phyloP scores from a whole-genome alignment of 2,329 filamentous ascomycete genomes.

The Xylariaceae sp. region DNA sequence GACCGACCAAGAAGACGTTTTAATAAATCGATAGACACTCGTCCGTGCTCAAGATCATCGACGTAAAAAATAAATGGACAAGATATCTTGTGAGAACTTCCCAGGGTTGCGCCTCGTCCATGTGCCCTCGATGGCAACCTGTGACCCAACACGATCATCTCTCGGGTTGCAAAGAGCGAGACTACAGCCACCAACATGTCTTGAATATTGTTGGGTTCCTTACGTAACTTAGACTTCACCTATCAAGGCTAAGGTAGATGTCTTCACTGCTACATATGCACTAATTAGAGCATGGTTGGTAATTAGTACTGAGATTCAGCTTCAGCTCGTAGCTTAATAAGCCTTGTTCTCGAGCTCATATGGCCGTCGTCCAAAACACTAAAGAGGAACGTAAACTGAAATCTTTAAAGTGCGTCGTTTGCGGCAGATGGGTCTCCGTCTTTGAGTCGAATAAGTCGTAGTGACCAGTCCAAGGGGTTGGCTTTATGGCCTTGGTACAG shows the following conservation, averaged over 20 bases:
- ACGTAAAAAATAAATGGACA: not conserved
- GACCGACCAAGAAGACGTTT: not conserved
- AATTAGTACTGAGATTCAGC: not conserved
- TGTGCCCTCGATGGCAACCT: slow-evolving; percentile 25
- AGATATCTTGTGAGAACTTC: slow-evolving; percentile 17
- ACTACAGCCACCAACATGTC: slow-evolving; percentile 18
- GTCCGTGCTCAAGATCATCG: not conserved
- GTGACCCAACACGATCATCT: slow-evolving; percentile 26
- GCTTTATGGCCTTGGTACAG: not conserved
- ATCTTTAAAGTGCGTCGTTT: not conserved
- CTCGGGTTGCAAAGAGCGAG: slow-evolving; percentile 23
- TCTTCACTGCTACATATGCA: slow-evolving; percentile 3
- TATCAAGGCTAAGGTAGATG: not conserved
- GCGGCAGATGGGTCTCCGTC: not conserved
- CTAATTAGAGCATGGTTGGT: not conserved
- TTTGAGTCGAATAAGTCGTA: not conserved
- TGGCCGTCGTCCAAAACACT: not conserved
- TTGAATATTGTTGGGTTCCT: slow-evolving; percentile 4
- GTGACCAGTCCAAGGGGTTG: not conserved
- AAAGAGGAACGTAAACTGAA: not conserved
- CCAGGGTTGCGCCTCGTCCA: slow-evolving; percentile 14
- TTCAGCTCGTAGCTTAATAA: not conserved
- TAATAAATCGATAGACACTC: slow-evolving; percentile 15
- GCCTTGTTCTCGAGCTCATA: not conserved
- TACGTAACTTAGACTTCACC: slow-evolving; percentile 17